Base-by-base conservation (phyloP, 352 stramenopile genomes). In the Globisporangium heterothallicum region DNA sequence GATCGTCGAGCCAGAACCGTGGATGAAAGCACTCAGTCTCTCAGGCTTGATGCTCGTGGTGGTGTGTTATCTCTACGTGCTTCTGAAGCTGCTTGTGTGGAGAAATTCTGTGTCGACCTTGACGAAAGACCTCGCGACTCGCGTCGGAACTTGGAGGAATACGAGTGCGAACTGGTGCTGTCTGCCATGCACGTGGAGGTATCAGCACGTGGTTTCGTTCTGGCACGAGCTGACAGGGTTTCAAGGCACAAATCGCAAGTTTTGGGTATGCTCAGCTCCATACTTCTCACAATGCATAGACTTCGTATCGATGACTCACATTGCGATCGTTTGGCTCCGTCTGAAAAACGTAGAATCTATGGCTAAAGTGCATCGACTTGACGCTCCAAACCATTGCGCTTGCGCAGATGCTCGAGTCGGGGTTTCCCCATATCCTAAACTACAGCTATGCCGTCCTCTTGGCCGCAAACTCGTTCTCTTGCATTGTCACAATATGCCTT, bases 261-360 rank as follows among this genome's bases (percentile, higher is more conserved):
- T 71, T 19, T 76, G 67, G 63, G 67, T 76, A 59, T 6, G 59
- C n/a, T 10, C 6, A 18, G 12, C 6, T 18, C 6, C 12, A n/a
- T n/a, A n/a, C n/a, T n/a, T n/a, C n/a, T n/a, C n/a, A n/a, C n/a
- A n/a, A n/a, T n/a, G n/a, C n/a, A n/a, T n/a, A n/a, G n/a, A n/a
- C n/a, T n/a, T n/a, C n/a, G n/a, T 26, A 40, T 48, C 24, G 14
- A 18, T 53, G 24, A 41, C n/a, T 47, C 1, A 3, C 1, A 42
- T 13, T 43, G 14, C 14, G n/a, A n/a, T n/a, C n/a, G n/a, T n/a
- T n/a, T n/a, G n/a, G n/a, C n/a, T n/a, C n/a, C n/a, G n/a, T n/a
- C n/a, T n/a, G n/a, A n/a, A n/a, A n/a, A n/a, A 54, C 0, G 32
- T 56, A 78, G 68, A 78, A 74, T 38, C 13, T 68, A 7, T 64